Evolutionary conservation across 78 protist genomes (phyloP).

Genomic region (Reticulomyxa filosa): DNA sequence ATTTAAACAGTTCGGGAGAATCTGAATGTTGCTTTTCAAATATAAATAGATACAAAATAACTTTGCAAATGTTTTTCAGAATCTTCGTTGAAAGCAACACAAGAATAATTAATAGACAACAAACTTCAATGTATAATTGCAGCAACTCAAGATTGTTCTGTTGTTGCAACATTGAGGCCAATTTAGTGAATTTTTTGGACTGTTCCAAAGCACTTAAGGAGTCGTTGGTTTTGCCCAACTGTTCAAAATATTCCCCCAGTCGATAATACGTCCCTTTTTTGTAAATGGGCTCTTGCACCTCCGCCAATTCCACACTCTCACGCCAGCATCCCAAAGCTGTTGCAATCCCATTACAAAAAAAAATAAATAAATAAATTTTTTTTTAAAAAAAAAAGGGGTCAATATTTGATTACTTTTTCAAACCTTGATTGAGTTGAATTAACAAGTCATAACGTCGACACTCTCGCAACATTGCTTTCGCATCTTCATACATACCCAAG

Average conservation of each 20-base stretch:
- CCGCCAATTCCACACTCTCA: slow-evolving; percentile 20
- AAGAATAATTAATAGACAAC: not conserved
- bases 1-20: slow-evolving; percentile 3
- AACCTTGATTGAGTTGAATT: slow-evolving; percentile 20
- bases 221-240: slow-evolving; percentile 7
- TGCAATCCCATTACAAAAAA: too few species aligned
- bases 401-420: not conserved
- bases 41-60: not conserved
- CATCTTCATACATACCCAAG: slow-evolving; percentile 9
- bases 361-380: not conserved
- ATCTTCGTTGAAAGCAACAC: not conserved
- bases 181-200: slow-evolving; percentile 16
- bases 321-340: slow-evolving; percentile 30
- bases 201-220: slow-evolving; percentile 18
- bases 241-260: slow-evolving; percentile 20
- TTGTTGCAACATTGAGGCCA: slow-evolving; percentile 37
- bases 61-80: not conserved
- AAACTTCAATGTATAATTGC: slow-evolving; percentile 1
- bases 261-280: slow-evolving; percentile 14
- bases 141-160: not conserved
- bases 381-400: not conserved
- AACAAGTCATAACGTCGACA: slow-evolving; percentile 40
- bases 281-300: slow-evolving; percentile 37
- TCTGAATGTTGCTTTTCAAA: not conserved
- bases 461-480: slow-evolving; percentile 13